Base-by-base conservation (phyloP, 495 filamentous ascomycete species). In the Podospora conica region DNA sequence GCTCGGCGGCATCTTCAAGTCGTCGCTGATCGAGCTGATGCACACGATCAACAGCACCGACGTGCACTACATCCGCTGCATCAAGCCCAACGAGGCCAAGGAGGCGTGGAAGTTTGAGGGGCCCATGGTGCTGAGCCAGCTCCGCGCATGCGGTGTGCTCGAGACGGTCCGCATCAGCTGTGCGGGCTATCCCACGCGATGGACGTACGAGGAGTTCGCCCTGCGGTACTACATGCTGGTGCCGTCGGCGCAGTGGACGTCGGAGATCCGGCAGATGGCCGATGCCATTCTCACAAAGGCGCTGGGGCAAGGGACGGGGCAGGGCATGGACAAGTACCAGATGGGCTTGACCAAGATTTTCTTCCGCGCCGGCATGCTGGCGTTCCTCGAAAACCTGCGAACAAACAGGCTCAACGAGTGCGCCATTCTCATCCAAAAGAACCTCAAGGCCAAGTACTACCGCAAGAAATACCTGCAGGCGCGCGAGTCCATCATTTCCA, bases 161-260 rank as follows among this genome's bases (percentile, higher is more conserved):
- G 95, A 99, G 78, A 99, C 95, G 15, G 94, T 99, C 58, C 87
- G 96, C 75, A 99, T 99, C 74, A 96, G 92, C 80, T 97, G 93
- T 72, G 95, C 95, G 69, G 95, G 95, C 64, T 99, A 99, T 74
- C 95, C 95, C 12, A 98, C 96, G 48, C 83, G 95, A 73, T 99
- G 95, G 95, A 99, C 95, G 3, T 99, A 97, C 75, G 96, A 99
- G 74, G 95, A 98, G 75, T 99, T 99, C 77, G 95, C 95, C 9
- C 80, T 97, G 63, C 88, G 95, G 66, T 99, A 99, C 80, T 99
- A 99, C 79, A 97, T 99, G 91, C 82, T 99, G 67, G 91, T 97
- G 58, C 93, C 91, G 53, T 98, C 96, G 8, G 82, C 85, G 29
- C 85, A 90, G 65, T 97, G 95, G 93, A 97, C 92, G 22, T 89